Evolutionary conservation across 352 stramenopile genomes (phyloP), one percentile per base, ranked within the genome.

Genomic region (Phytopythium delawarense): DNA sequence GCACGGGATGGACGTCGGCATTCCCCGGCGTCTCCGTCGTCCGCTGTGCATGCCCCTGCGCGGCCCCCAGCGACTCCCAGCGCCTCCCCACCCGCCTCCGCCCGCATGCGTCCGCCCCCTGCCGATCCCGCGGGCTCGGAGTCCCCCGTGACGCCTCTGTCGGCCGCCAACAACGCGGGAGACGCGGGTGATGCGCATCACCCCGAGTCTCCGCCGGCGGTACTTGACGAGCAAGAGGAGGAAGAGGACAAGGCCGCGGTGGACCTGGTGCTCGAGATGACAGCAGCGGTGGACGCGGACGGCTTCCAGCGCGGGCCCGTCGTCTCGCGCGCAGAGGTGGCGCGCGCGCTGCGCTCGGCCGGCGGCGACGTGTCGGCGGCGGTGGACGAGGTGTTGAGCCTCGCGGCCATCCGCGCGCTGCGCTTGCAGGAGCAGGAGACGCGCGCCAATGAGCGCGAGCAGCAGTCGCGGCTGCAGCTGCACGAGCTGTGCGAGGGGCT

Each of bases 371-470:
- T 82, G n/a, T 76, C 75, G 20, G 52, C 57, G 25, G 82, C 77
- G 0, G 78, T 87, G 50, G 78, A 88, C 57, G 79, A 91, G 2
- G 70, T 91, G 18, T 63, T 88, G 68, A 88, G 75, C 63, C 67
- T 88, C 37, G 63, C 84, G 16, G 71, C 75, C 8, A 82, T 88
- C 40, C 71, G 70, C 35, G 59, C 68, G 23, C 40, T 87, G 48
- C 70, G 70, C n/a, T 40, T 70, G 28, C 63, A 87, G n/a, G 71
- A 85, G 9, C 65, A 76, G 25, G 18, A 53, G 15, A 4, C 39
- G 25, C 57, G 39, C 13, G 44, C 45, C 18, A 34, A 52, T 20
- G 37, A 50, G 25, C 50, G 46, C 23, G 57, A 60, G 49, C 30
- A 59, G 2, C 57, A 75, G 23, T 37, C 67, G 0, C 74, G 71